Evolutionary conservation across 371 early-diverging fungal species (phyloP).

Genomic region (Mortierella sp.): DNA sequence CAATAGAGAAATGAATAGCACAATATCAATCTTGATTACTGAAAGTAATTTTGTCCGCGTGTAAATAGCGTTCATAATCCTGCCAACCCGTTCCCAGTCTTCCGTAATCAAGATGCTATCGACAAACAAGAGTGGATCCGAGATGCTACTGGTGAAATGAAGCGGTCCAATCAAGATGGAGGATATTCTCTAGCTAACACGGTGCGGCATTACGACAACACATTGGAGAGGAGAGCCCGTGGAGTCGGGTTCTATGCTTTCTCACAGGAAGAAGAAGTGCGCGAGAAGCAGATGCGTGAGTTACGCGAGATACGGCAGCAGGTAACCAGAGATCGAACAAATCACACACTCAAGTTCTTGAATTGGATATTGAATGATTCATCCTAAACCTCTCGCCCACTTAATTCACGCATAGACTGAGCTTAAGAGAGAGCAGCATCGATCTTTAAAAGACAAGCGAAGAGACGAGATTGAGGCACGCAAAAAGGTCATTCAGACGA

Average conservation of each 20-base stretch:
- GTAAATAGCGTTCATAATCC: slow-evolving; percentile 37
- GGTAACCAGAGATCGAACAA: slow-evolving; percentile 26
- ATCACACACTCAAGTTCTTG: not conserved
- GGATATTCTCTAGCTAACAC: slow-evolving; percentile 33
- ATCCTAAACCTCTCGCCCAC: not conserved
- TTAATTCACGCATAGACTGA: slow-evolving; percentile 27
- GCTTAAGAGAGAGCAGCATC: slow-evolving; percentile 19
- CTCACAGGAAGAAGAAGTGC: slow-evolving; percentile 76
- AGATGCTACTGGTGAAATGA: slow-evolving; percentile 41
- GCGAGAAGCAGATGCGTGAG: slow-evolving; percentile 73
- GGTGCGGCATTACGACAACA: slow-evolving; percentile 66
- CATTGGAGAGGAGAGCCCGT: slow-evolving; percentile 73
- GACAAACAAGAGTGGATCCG: slow-evolving; percentile 43
- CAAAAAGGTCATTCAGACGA: slow-evolving; percentile 31
- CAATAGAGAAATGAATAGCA: not conserved
- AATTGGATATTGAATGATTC: not conserved
- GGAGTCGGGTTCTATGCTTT: slow-evolving; percentile 85
- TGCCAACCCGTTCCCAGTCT: slow-evolving; percentile 51
- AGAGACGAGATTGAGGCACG: slow-evolving; percentile 44
- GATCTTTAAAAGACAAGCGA: slow-evolving; percentile 27
- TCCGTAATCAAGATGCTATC: slow-evolving; percentile 30
- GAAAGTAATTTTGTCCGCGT: not conserved
- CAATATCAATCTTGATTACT: not conserved
- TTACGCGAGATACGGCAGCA: slow-evolving; percentile 71
- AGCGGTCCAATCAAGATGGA: slow-evolving; percentile 15